Percentiles rank a stretch among this genome's conserved stretches.
Evolutionary conservation across 257 asterid genomes (phyloP).

Genomic region (Marsdenia floribunda): DNA sequence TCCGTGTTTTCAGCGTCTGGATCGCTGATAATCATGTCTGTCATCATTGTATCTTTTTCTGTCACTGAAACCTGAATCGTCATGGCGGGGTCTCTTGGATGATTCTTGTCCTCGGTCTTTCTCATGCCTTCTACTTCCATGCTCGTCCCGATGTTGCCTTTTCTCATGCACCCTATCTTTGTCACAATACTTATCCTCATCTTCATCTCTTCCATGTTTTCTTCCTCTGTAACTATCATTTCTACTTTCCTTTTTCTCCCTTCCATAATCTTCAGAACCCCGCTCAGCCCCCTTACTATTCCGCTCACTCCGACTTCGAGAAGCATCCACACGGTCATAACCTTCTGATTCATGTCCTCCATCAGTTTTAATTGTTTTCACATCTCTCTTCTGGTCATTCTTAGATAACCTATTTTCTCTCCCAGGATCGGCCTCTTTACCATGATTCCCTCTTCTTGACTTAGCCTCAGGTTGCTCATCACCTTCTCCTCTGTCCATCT

Average conservation of each 20-base stretch:
- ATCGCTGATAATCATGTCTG: slow-evolving; percentile 46
- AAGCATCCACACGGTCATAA: slow-evolving; percentile 13
- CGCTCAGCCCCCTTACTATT: slow-evolving; percentile 28
- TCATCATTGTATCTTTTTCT: slow-evolving; percentile 45
- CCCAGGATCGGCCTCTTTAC: slow-evolving; percentile 30
- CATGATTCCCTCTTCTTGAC: slow-evolving; percentile 34
- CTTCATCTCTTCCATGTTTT: slow-evolving; percentile 53
- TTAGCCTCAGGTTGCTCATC: slow-evolving; percentile 38
- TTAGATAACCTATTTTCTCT: slow-evolving; percentile 23
- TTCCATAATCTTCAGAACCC: slow-evolving; percentile 34
- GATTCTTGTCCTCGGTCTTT: slow-evolving; percentile 34
- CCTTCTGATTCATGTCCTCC: slow-evolving; percentile 24
- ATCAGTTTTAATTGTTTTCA: slow-evolving; percentile 16
- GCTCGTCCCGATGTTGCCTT: slow-evolving; percentile 35
- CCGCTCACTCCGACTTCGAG: slow-evolving; percentile 24
- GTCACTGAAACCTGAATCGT: slow-evolving; percentile 47
- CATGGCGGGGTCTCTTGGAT: slow-evolving; percentile 54
- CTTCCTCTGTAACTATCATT: slow-evolving; percentile 43
- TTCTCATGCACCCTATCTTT: slow-evolving; percentile 34
- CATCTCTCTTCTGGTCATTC: slow-evolving; percentile 25
- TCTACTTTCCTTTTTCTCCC: slow-evolving; percentile 39
- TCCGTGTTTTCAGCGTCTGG: slow-evolving; percentile 31
- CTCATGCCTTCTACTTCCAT: slow-evolving; percentile 33
- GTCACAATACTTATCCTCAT: slow-evolving; percentile 35
- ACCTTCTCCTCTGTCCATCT: slow-evolving; percentile 26